phyloP scores from a whole-genome alignment of 1,139 yeast genomes.

The Wickerhamomyces sp. region DNA sequence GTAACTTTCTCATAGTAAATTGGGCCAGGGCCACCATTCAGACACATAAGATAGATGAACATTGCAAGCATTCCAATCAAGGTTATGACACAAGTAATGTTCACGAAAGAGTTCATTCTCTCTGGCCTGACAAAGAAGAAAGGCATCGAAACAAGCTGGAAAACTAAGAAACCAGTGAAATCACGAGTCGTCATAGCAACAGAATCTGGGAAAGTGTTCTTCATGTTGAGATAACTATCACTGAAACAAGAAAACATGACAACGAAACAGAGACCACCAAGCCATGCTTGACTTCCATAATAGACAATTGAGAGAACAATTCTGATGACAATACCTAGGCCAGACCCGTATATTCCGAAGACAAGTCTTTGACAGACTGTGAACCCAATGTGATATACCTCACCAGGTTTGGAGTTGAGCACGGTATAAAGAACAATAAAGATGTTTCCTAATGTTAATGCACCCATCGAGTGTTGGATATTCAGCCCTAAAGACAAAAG shows the following conservation, averaged over 20 bases:
- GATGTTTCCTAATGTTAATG: slow-evolving; percentile 28
- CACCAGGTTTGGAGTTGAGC: slow-evolving; percentile 27
- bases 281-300: slow-evolving; percentile 32
- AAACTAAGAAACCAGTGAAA: slow-evolving; percentile 29
- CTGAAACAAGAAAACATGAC: slow-evolving; percentile 29
- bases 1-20: slow-evolving; percentile 20
- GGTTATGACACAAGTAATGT: slow-evolving; percentile 26
- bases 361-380: slow-evolving; percentile 29
- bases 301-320: slow-evolving; percentile 32
- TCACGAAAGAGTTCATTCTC: slow-evolving; percentile 25
- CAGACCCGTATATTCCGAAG: slow-evolving; percentile 32
- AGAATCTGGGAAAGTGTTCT: slow-evolving; percentile 30
- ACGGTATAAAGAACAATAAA: slow-evolving; percentile 24
- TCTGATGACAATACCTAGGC: slow-evolving; percentile 32
- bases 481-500: slow-evolving; percentile 28
- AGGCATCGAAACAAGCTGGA: slow-evolving; percentile 25
- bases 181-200: slow-evolving; percentile 32
- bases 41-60: slow-evolving; percentile 24
- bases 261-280: slow-evolving; percentile 32
- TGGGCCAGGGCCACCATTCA: slow-evolving; percentile 29
- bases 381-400: slow-evolving; percentile 28
- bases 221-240: slow-evolving; percentile 28
- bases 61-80: slow-evolving; percentile 30
- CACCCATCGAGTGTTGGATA: slow-evolving; percentile 33
- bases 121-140: slow-evolving; percentile 26